Base-by-base conservation (phyloP, 2,329 filamentous ascomycete genomes). In the Malbranchea zuffiana region DNA sequence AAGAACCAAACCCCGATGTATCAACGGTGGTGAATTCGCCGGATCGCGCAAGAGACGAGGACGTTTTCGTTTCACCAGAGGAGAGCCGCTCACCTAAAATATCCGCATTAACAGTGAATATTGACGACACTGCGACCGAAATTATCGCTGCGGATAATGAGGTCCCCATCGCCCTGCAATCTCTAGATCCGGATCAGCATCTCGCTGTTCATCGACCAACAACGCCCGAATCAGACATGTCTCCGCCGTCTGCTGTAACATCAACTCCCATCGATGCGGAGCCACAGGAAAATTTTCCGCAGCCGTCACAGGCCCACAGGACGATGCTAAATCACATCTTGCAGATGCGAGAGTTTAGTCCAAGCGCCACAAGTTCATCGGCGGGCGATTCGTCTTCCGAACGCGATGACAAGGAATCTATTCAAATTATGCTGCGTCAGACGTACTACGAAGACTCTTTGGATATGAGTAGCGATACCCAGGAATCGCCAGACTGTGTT, bases 191-290 rank as follows among this genome's bases (percentile, higher is more conserved):
- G 18, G 25, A 39, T 5, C 21, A 25, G 5, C 18, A 10, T 3
- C 8, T 25, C 3, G 6, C 38, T 23, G 16, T n/a, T n/a, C 12
- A 12, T 4, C 39, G 28, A 23, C 39, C 42, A 5, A 35, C 25
- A 10, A 41, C 29, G 1, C 29, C 31, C 16, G 37, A 40, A 37
- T 61, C 59, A 7, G 68, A 75, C 19, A 63, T 72, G 28, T 59
- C 62, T 20, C 75, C 75, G 2, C 57, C 57, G 20, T 80, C 78
- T 11, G 72, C 77, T 3, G 52, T 74, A 4, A 78, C 76, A n/a
- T 68, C 68, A 27, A 68, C 65, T 4, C 54, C 57, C 19, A 82
- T 85, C 47, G 82, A 86, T 46, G 69, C 67, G n/a, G 80, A 85
- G 47, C 69, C 76, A 15, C 80, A 85, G 52, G 73, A 69, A 1